Percentiles rank a stretch among this genome's conserved stretches.
Evolutionary conservation across 441 rosid genomes (phyloP).

Genomic region (Manihot esculenta): DNA sequence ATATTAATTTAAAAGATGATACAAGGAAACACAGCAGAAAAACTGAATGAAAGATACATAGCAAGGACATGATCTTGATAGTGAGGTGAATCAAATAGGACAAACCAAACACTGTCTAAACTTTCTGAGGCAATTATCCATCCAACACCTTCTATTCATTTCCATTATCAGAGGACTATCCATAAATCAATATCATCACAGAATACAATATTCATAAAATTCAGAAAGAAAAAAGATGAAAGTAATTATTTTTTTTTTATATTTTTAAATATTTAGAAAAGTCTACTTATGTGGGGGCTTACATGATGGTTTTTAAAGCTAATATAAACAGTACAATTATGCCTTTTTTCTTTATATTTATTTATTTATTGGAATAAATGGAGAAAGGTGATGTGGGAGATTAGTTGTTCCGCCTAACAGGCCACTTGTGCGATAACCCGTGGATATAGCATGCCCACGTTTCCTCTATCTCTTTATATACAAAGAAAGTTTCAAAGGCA

Average conservation of each 20-base stretch:
- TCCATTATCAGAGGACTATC: slow-evolving; percentile 11
- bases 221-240: slow-evolving; percentile 13
- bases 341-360: too few species aligned
- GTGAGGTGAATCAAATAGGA: slow-evolving; percentile 29
- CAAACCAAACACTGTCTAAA: slow-evolving; percentile 33
- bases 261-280: too few species aligned
- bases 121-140: slow-evolving; percentile 47
- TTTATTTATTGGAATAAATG: slow-evolving; percentile 11
- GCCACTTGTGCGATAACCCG: slow-evolving; percentile 20
- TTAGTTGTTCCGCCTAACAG: slow-evolving; percentile 27
- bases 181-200: slow-evolving; percentile 25
- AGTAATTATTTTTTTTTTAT: too few species aligned
- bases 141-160: slow-evolving; percentile 5
- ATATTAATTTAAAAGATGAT: slow-evolving; percentile 23
- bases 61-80: too few species aligned
- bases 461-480: not conserved
- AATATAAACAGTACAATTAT: too few species aligned
- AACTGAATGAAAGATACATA: slow-evolving; percentile 37
- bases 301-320: too few species aligned
- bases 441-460: slow-evolving; percentile 34
- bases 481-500: not conserved
- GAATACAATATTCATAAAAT: slow-evolving; percentile 10
- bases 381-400: not conserved
- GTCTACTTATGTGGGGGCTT: too few species aligned
- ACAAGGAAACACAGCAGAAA: slow-evolving; percentile 27